Evolutionary conservation across 1,284 basidiomycete species (phyloP), one percentile per base, ranked within the genome.

Genomic region (Cryptococcus deneoformans): DNA sequence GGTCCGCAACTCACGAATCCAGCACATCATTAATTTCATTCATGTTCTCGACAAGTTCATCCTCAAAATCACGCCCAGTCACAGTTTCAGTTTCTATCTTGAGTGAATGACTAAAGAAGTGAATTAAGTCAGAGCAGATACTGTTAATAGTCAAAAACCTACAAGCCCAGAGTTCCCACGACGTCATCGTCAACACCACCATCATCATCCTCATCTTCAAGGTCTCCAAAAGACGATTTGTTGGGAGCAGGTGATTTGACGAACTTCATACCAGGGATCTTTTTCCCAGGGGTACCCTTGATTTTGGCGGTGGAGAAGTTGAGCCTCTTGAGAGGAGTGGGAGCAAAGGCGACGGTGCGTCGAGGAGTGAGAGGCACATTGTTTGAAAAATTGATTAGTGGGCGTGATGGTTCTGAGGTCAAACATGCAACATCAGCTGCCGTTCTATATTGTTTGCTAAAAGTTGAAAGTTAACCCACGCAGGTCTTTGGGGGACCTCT

Each of bases 261-360:
- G 12, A 53, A 53, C 40, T 50, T 50, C 43, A 53, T 34, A 9
- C 42, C 51, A 6, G n/a, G 20, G 8, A 50, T 20, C 24, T 54
- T 60, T 24, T 44, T 50, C 11, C 46, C 48, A 29, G 58, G 58
- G 8, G 54, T 56, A 14, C 5, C 38, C 20, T 43, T 52, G 12
- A 46, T 35, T 35, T 47, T 56, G 6, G 1, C 10, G 20, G 29
- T 29, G 0, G 49, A 47, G 12, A 53, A 54, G 39, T 60, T 47
- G 16, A 55, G 12, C 8, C 35, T 50, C 48, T 60, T 60, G n/a
- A 53, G 12, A 14, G 58, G 54, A 8, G 58, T 53, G 7, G 58
- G 54, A 5, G 45, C 54, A 42, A 60, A 60, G 6, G 52, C 52
- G 47, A 56, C 52, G 12, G 46, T 49, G 14, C 51, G 46, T 6